Evolutionary conservation across 2,329 filamentous ascomycete species (phyloP).

Genomic region (Epichloe elymi): DNA sequence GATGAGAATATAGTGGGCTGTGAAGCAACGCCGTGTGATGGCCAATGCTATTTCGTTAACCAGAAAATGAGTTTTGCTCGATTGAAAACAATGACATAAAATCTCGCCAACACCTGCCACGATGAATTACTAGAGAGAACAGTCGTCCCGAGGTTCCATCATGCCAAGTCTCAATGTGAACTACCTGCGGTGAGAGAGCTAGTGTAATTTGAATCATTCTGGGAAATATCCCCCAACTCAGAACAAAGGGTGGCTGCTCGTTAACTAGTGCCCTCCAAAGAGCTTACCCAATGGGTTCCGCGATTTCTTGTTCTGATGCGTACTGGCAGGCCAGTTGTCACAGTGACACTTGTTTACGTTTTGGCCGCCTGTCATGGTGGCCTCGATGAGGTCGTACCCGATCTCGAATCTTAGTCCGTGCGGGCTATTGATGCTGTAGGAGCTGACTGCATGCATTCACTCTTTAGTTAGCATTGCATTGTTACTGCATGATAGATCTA

Average conservation of each 20-base stretch:
- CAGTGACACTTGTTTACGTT: background rate
- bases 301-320: background rate
- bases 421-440: constrained; percentile 8
- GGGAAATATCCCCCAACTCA: background rate
- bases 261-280: background rate
- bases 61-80: no score
- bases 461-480: background rate
- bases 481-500: background rate
- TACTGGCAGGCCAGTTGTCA: constrained; percentile 1
- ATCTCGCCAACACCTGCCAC: no score
- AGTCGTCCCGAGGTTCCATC: no score
- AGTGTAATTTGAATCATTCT: no score
- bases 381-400: constrained; percentile 13
- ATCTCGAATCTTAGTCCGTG: constrained; percentile 12
- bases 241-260: no score
- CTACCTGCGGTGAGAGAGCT: no score
- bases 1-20: background rate
- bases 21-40: no score
- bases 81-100: background rate
- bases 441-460: constrained; percentile 1
- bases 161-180: no score
- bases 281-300: background rate
- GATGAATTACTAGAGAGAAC: no score
- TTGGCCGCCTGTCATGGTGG: constrained; percentile 9
- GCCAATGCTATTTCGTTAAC: no score